Evolutionary conservation across 805 yeast species (phyloP).

Genomic region (Candida manassasensis): DNA sequence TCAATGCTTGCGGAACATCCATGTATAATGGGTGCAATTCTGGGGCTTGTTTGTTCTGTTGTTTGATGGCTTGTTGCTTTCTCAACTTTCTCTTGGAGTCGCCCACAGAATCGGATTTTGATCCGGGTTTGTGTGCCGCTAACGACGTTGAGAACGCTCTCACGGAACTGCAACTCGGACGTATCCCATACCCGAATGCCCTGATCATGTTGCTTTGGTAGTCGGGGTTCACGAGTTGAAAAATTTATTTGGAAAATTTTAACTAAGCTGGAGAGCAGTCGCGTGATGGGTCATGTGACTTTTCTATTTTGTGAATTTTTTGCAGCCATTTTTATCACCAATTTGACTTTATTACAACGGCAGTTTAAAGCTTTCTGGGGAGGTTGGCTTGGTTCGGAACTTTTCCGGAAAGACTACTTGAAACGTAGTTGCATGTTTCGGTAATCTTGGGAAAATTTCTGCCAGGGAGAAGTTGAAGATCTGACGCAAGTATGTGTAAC

Average conservation of each 20-base stretch:
- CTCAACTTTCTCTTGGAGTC: slow-evolving; percentile 20
- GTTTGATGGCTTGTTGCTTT: slow-evolving; percentile 19
- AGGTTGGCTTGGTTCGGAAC: no score
- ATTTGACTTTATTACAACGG: no score
- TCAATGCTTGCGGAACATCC: slow-evolving; percentile 67
- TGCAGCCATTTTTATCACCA: no score
- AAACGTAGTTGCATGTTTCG: no score
- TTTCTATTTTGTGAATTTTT: no score
- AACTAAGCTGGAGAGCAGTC: no score
- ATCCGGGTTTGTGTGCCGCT: slow-evolving; percentile 2
- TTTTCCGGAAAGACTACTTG: no score
- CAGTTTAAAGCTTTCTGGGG: no score
- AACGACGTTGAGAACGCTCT: slow-evolving; percentile 2
- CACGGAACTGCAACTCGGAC: background rate
- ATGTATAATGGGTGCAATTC: slow-evolving; percentile 57
- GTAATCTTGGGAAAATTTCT: no score
- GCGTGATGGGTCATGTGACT: no score
- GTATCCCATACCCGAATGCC: background rate
- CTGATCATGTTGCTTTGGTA: slow-evolving; percentile 2
- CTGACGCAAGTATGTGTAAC: no score
- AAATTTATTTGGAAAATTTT: slow-evolving; percentile 1
- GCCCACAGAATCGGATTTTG: slow-evolving; percentile 9
- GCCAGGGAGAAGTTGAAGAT: no score
- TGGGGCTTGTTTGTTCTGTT: slow-evolving; percentile 33
- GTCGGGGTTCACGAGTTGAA: background rate